Evolutionary conservation across 768 basidiomycete genomes (phyloP), one percentile per base, ranked within the genome.

Genomic region (Russula virescens): DNA sequence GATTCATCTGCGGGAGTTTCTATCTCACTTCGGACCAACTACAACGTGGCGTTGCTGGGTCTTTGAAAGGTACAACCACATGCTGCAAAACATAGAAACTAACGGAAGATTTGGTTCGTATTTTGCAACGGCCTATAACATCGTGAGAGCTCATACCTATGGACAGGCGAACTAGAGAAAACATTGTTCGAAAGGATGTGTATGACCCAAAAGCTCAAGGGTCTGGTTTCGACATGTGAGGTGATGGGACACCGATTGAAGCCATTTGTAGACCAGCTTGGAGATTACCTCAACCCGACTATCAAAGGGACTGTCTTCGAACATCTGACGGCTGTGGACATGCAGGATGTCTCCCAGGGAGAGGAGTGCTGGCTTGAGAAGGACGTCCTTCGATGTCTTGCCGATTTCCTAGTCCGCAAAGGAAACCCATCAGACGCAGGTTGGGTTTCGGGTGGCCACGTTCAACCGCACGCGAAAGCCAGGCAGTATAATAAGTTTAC

Each of bases 1-100:
- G 0, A 65, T 81, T 19, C 79, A 81, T 66, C 64, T 78, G 25
- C 63, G 65, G 0, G 60, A 71, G 4, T 68, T 70, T 23, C 62
- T 81, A 3, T 58, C 60, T 1, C 58, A 66, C 1, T 76, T 75
- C 63, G 76, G 78, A 1, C 77, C 78, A 0, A 69, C 68, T 9
- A 77, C 75, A 55, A 67, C 69, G 7, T 79, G 77, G 76, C 60
- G 73, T 18, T 72, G 72, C 35, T 78, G 72, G 46, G 63, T 73
- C 1, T 76, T 76, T 53, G 76, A 78, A 57, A 34, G 72, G 5
- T 69, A 71, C 38, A 78, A 78, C 58, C 68, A 72, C 35, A 60
- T 73, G 9, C 60, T 77, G 18, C 74, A 75, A 45, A 57, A 65
- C 5, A 65, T 72, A 3, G 65, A 68, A 16, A 74, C 42, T 4